These are phyloP conservation scores for Suhomyces ambrosiae DNA, from an alignment of 1,139 yeast species.

Conservation along the genomic window DNA sequence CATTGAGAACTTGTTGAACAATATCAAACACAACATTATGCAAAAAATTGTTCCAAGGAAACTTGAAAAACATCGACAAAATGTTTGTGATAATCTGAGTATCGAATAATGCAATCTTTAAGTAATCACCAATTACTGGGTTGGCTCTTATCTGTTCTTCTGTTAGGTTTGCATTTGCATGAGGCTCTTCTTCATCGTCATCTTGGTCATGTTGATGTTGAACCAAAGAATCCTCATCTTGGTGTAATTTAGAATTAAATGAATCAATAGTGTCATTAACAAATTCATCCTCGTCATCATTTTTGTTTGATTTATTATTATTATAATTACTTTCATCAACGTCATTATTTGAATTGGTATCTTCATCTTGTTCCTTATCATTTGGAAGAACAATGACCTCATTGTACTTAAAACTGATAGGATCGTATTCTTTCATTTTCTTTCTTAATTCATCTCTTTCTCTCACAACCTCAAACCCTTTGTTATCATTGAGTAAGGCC, in stretches of 20 bases:
- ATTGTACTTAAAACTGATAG: conserved; percentile 51
- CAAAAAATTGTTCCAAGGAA: conserved; percentile 97
- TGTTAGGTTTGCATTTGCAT: conserved; percentile 54
- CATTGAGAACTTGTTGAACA: conserved; percentile 93
- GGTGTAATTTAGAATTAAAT: conserved; percentile 41
- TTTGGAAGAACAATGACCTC: conserved; percentile 45
- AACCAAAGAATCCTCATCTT: conserved; percentile 27
- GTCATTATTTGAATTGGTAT: conserved; percentile 17
- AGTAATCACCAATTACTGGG: conserved; percentile 87
- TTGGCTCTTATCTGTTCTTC: conserved; percentile 64
- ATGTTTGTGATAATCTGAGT: conserved; percentile 78
- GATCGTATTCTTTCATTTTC: conserved; percentile 49
- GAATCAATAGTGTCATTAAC: conserved; percentile 50
- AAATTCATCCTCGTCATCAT: conserved; percentile 25
- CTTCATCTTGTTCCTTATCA: conserved; percentile 18
- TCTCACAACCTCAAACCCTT: conserved; percentile 75
- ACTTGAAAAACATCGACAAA: conserved; percentile 79
- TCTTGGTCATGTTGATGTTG: conserved; percentile 29
- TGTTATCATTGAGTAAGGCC: conserved; percentile 86
- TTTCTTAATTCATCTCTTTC: conserved; percentile 73
- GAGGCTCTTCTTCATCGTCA: conserved; percentile 45
- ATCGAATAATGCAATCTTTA: conserved; percentile 85
- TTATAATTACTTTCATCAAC: conserved; percentile 8
- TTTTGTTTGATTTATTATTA: conserved; percentile 10
- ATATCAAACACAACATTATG: conserved; percentile 98